Evolutionary conservation across 805 yeast species (phyloP).

Genomic region (Barnettozyma sp.): DNA sequence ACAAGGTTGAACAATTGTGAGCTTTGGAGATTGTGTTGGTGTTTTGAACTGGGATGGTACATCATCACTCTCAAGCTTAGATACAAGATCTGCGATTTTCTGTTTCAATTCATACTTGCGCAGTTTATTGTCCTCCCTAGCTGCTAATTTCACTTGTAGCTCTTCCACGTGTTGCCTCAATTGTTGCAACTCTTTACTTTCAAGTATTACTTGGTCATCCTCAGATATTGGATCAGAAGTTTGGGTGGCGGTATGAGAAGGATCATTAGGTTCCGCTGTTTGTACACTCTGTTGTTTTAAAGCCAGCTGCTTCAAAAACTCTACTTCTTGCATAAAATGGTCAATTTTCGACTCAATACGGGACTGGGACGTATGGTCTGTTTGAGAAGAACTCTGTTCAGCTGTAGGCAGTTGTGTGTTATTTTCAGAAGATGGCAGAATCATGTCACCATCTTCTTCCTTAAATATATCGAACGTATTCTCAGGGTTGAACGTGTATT

Average conservation of each 20-base stretch:
- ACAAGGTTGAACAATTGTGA: no score
- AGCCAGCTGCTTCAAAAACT: conserved; percentile 17
- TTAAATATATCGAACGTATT: conserved; percentile 16
- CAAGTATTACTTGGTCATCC: conserved; percentile 29
- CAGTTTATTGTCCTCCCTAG: conserved; percentile 30
- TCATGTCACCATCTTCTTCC: no score
- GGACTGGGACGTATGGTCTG: neutral
- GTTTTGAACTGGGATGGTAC: conserved; percentile 6
- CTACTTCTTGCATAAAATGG: conserved; percentile 18
- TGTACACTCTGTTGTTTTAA: neutral
- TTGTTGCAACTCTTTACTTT: conserved; percentile 29
- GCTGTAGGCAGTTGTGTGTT: no score
- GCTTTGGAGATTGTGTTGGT: conserved; percentile 4
- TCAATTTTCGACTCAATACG: conserved; percentile 13
- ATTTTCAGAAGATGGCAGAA: no score
- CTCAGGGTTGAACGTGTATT: conserved; percentile 12
- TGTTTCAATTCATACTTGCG: conserved; percentile 28
- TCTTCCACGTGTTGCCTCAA: conserved; percentile 29
- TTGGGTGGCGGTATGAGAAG: neutral
- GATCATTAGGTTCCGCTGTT: neutral
- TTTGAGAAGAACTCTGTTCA: neutral
- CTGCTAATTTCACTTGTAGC: conserved; percentile 26
- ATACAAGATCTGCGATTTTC: conserved; percentile 1
- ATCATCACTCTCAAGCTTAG: conserved; percentile 5
- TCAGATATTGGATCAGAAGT: conserved; percentile 17